Percentiles rank a stretch among this genome's conserved stretches.
phyloP scores from a whole-genome alignment of 768 basidiomycete genomes.

The Mycena chlorophos region DNA sequence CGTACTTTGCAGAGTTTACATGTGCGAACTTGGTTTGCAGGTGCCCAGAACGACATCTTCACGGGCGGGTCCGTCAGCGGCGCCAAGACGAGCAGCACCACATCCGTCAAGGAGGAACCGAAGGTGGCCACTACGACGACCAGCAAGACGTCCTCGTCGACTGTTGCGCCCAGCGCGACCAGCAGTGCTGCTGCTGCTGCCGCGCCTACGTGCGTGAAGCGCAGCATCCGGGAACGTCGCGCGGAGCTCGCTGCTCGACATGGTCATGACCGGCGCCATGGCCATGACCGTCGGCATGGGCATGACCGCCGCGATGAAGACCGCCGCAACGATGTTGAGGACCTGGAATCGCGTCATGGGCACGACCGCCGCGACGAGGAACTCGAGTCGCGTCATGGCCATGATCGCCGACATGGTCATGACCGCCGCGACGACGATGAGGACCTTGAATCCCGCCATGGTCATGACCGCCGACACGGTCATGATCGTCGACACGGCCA shows the following conservation, averaged over 20 bases:
- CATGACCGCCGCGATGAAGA: not conserved
- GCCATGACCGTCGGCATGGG: not conserved
- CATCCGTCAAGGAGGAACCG: conserved; percentile 1
- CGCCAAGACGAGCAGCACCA: conserved; percentile 8
- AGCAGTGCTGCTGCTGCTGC: not conserved
- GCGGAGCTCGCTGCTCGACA: not conserved
- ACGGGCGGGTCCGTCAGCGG: conserved; percentile 16
- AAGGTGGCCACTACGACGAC: not conserved
- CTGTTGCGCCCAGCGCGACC: not conserved
- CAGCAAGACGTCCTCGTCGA: not conserved
- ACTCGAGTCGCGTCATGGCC: no score
- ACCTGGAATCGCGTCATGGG: no score
- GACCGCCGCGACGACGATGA: no score
- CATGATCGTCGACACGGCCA: no score
- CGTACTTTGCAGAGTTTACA: not conserved
- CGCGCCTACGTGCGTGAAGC: not conserved
- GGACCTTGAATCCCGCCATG: no score
- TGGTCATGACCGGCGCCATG: not conserved
- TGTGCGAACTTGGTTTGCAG: conserved; percentile 20
- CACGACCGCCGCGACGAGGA: no score
- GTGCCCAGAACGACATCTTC: conserved; percentile 49
- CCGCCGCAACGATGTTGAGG: no score
- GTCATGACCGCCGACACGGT: no score
- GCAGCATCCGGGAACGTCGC: not conserved
- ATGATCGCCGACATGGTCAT: no score